A percentile compares a stretch with the other conserved stretches of the same genome.
These are phyloP conservation scores for Phycomyces blakesleeanus DNA, from an alignment of 192 early-diverging fungal species.

Conservation along the genomic window DNA sequence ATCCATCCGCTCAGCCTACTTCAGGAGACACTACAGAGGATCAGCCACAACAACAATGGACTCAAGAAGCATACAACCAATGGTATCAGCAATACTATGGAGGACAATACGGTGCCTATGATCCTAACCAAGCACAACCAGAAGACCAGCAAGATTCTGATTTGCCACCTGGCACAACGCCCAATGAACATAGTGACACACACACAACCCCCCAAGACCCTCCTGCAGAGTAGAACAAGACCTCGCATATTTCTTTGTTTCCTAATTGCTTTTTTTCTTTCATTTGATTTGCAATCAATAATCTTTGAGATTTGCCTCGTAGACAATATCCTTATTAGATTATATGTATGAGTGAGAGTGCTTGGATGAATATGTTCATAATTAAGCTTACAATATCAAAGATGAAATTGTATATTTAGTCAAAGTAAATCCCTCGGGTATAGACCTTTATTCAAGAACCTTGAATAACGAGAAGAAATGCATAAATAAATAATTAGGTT, in stretches of 20 bases:
- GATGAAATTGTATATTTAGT: too few relatives aligned
- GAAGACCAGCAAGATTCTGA: not conserved
- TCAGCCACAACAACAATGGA: slow-evolving; percentile 10
- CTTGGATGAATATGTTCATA: too few relatives aligned
- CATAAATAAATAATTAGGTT: too few relatives aligned
- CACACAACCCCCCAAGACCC: not conserved
- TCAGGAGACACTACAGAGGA: slow-evolving; percentile 20
- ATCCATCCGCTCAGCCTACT: slow-evolving; percentile 33
- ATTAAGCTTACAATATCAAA: too few relatives aligned
- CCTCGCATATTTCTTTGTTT: slow-evolving; percentile 45
- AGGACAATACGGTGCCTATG: slow-evolving; percentile 6
- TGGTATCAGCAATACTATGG: slow-evolving; percentile 46
- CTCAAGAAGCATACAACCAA: slow-evolving; percentile 39
- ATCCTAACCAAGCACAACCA: slow-evolving; percentile 8
- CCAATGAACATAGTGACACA: slow-evolving; percentile 37
- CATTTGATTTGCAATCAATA: too few relatives aligned
- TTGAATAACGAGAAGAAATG: too few relatives aligned
- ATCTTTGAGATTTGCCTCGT: too few relatives aligned
- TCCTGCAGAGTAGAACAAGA: not conserved
- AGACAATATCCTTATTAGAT: too few relatives aligned
- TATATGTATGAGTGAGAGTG: too few relatives aligned
- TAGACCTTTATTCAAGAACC: too few relatives aligned
- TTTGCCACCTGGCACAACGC: slow-evolving; percentile 11
- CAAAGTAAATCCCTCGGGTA: too few relatives aligned
- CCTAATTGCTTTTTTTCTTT: not conserved